Conservation (phyloP, 208 protist species). For the Angomonas ambiguus region DNA sequence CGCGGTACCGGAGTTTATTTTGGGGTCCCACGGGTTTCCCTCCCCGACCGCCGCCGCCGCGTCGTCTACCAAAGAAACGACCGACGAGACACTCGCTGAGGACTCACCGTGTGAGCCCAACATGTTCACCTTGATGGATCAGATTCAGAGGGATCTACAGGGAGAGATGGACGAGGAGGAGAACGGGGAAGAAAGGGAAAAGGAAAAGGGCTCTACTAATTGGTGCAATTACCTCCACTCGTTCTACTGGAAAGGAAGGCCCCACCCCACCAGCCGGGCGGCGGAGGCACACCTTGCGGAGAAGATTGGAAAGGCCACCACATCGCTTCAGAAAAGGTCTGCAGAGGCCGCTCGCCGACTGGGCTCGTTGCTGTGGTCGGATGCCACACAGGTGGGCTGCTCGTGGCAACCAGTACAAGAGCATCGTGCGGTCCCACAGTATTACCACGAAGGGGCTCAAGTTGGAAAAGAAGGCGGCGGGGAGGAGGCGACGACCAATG, state of each 20-base stretch:
- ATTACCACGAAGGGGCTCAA: neutral
- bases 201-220: neutral
- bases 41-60: neutral
- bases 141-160: neutral
- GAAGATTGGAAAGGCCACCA: conserved; percentile 4
- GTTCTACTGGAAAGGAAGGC: neutral
- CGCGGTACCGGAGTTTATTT: conserved; percentile 35
- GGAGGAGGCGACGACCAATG: neutral
- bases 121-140: neutral
- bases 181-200: neutral
- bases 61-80: neutral
- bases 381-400: conserved; percentile 48
- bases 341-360: conserved; percentile 32
- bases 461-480: neutral
- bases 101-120: neutral
- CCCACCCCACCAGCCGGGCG: conserved; percentile 11
- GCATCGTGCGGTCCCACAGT: conserved; percentile 18
- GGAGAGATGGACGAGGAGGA: neutral
- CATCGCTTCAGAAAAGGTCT: conserved; percentile 20
- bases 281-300: conserved; percentile 12
- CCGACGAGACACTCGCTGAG: neutral
- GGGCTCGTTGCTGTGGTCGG: conserved; percentile 64
- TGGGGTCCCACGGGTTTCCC: conserved; percentile 3
- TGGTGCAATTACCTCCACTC: neutral
- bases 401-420: conserved; percentile 57